Evolutionary conservation across 768 basidiomycete species (phyloP).

Genomic region (Collybiopsis confluens): DNA sequence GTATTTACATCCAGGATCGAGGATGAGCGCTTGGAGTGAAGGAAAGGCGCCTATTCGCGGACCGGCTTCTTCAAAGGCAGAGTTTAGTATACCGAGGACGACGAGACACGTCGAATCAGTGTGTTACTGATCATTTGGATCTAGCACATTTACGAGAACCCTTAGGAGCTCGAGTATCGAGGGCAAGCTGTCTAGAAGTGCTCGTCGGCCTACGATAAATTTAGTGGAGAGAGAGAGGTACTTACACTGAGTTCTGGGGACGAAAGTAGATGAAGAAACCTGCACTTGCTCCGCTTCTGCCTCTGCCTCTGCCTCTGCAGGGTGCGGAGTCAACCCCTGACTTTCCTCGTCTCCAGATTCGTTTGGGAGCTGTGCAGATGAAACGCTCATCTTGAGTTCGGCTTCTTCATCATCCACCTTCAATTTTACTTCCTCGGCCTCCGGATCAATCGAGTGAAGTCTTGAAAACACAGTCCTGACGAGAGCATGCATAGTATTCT

Average conservation of each 20-base stretch:
- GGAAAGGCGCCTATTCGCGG: slow-evolving; percentile 70
- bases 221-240: slow-evolving; percentile 9
- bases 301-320: slow-evolving; percentile 6
- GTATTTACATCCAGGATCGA: slow-evolving; percentile 92
- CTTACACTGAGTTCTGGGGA: slow-evolving; percentile 40
- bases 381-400: slow-evolving; percentile 61
- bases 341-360: slow-evolving; percentile 19
- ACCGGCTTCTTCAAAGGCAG: slow-evolving; percentile 84
- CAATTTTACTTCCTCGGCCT: slow-evolving; percentile 64
- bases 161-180: slow-evolving; percentile 90
- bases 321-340: slow-evolving; percentile 12
- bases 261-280: slow-evolving; percentile 18
- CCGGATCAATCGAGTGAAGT: slow-evolving; percentile 63
- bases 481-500: slow-evolving; percentile 84
- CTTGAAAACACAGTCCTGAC: slow-evolving; percentile 79
- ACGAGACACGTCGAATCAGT: slow-evolving; percentile 93
- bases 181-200: slow-evolving; percentile 77
- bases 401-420: slow-evolving; percentile 44
- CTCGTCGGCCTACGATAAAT: slow-evolving; percentile 5
- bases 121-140: slow-evolving; percentile 91
- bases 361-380: slow-evolving; percentile 24
- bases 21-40: slow-evolving; percentile 69
- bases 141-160: slow-evolving; percentile 91
- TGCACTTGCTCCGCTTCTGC: neutral
- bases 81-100: slow-evolving; percentile 82